These are phyloP conservation scores for Ramularia collo-cygni DNA, from an alignment of 2,329 filamentous ascomycete genomes.

Conservation along the genomic window DNA sequence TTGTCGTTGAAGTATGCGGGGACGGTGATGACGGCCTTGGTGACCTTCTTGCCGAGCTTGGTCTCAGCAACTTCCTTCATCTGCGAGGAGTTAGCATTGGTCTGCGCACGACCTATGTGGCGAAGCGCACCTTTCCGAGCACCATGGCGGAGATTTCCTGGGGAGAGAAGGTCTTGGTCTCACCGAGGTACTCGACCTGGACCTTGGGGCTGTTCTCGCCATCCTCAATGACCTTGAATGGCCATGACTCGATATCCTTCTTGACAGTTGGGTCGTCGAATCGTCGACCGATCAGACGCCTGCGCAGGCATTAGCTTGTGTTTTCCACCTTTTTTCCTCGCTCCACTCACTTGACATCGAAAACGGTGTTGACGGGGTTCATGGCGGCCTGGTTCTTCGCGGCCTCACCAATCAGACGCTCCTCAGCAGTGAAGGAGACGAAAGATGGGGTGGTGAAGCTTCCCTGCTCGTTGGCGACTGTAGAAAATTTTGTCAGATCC, in stretches of 20 bases:
- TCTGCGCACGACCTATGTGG: too few relatives aligned
- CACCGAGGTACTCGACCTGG: conserved; percentile 51
- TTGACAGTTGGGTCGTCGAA: conserved; percentile 68
- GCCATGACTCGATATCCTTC: conserved; percentile 94
- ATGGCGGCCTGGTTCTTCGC: conserved; percentile 80
- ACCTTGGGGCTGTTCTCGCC: conserved; percentile 85
- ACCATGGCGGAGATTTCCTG: conserved; percentile 79
- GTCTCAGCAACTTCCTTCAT: conserved; percentile 97
- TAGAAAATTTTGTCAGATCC: conserved; percentile 10
- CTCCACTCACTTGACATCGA: conserved; percentile 52
- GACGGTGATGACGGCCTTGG: conserved; percentile 95
- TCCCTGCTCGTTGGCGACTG: conserved; percentile 96
- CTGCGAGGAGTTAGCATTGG: too few relatives aligned
- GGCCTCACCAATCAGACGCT: conserved; percentile 93
- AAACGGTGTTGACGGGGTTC: conserved; percentile 45
- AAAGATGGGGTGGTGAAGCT: conserved; percentile 98
- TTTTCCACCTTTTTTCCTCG: too few relatives aligned
- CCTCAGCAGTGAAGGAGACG: conserved; percentile 97
- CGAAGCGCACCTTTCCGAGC: too few relatives aligned
- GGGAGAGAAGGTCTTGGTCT: conserved; percentile 66
- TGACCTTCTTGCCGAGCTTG: conserved; percentile 81
- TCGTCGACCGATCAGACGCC: conserved; percentile 47
- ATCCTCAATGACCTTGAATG: conserved; percentile 88
- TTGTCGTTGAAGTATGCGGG: conserved; percentile 99
- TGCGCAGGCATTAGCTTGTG: too few relatives aligned